Evolutionary conservation across 257 asterid genomes (phyloP).

Genomic region (Leptodermis oblonga): DNA sequence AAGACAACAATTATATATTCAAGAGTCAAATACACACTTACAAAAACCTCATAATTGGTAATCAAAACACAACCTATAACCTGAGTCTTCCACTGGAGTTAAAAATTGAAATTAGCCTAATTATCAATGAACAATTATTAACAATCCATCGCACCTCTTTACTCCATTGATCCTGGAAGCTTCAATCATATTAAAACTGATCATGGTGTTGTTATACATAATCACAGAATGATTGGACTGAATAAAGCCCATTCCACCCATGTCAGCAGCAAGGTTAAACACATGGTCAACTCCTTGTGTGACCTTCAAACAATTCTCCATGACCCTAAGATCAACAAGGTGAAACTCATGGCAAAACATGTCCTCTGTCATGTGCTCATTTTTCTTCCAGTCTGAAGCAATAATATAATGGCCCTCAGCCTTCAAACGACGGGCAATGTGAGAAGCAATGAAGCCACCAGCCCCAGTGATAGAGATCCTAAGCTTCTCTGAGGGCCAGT

Average conservation of each 20-base stretch:
- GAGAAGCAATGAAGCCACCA: slow-evolving; percentile 85
- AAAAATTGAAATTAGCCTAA: not conserved
- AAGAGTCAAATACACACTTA: not conserved
- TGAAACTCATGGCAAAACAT: slow-evolving; percentile 87
- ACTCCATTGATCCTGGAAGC: slow-evolving; percentile 72
- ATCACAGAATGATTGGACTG: slow-evolving; percentile 89
- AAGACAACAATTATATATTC: slow-evolving; percentile 1
- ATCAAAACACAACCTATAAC: not conserved
- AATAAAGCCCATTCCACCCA: slow-evolving; percentile 94
- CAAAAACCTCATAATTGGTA: not conserved
- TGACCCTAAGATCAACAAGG: slow-evolving; percentile 87
- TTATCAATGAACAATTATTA: not conserved
- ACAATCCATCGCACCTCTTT: slow-evolving; percentile 50
- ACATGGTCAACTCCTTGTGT: slow-evolving; percentile 65
- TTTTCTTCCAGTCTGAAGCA: slow-evolving; percentile 90
- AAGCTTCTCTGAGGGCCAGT: slow-evolving; percentile 78
- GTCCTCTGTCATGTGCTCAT: slow-evolving; percentile 84
- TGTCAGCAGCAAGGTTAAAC: slow-evolving; percentile 85
- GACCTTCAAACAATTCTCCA: slow-evolving; percentile 83
- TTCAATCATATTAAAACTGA: slow-evolving; percentile 86
- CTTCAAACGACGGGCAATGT: slow-evolving; percentile 79
- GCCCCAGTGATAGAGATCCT: slow-evolving; percentile 78
- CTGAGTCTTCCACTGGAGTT: not conserved
- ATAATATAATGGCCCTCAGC: slow-evolving; percentile 76
- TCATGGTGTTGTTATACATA: slow-evolving; percentile 87